These are phyloP conservation scores for Datisca glomerata DNA, from an alignment of 306 rosid genomes.

Conservation along the genomic window DNA sequence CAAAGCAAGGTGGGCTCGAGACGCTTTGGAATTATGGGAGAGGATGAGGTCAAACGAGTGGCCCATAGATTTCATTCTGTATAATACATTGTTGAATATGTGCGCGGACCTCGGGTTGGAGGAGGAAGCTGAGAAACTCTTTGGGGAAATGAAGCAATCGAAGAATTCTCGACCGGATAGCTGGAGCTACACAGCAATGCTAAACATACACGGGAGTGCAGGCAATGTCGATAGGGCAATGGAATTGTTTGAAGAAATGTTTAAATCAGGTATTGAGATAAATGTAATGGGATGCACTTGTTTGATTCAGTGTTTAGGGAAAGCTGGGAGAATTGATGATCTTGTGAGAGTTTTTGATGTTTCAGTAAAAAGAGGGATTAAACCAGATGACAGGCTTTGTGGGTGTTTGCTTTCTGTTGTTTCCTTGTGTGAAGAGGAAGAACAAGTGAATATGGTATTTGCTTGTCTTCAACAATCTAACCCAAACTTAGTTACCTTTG, in stretches of 20 bases:
- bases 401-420: slow-evolving; percentile 74
- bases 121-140: slow-evolving; percentile 75
- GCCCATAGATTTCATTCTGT: slow-evolving; percentile 85
- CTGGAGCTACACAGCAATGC: slow-evolving; percentile 95
- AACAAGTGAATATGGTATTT: slow-evolving; percentile 51
- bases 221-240: slow-evolving; percentile 64
- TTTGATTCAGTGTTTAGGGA: slow-evolving; percentile 91
- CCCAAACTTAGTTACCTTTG: slow-evolving; percentile 49
- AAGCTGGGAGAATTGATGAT: slow-evolving; percentile 49
- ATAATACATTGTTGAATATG: slow-evolving; percentile 87
- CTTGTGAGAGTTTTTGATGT: slow-evolving; percentile 46
- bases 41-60: slow-evolving; percentile 54
- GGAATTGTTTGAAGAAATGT: slow-evolving; percentile 72
- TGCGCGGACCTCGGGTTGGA: slow-evolving; percentile 88
- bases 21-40: slow-evolving; percentile 77
- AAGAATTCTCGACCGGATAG: slow-evolving; percentile 51
- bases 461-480: slow-evolving; percentile 61
- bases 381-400: slow-evolving; percentile 69
- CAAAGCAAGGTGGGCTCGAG: slow-evolving; percentile 84
- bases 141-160: slow-evolving; percentile 64
- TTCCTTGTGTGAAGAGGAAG: slow-evolving; percentile 37
- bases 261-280: slow-evolving; percentile 42
- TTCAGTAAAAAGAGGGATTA: slow-evolving; percentile 47
- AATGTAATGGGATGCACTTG: slow-evolving; percentile 91
- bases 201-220: slow-evolving; percentile 71